phyloP scores from a whole-genome alignment of 2,329 filamentous ascomycete genomes.

The Hypoxylon sp. region DNA sequence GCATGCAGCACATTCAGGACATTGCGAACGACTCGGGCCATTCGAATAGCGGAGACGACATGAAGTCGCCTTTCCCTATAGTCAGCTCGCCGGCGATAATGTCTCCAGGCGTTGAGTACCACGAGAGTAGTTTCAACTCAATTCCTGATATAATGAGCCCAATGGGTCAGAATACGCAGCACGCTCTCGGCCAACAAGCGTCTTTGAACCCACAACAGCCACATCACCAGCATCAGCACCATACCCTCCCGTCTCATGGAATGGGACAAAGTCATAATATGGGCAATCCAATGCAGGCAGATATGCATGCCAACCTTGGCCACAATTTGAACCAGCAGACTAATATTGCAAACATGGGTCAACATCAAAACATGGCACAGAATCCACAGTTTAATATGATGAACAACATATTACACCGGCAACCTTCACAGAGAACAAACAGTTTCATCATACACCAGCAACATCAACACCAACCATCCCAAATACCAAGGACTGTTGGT shows the following conservation, averaged over 20 bases:
- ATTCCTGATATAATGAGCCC: slow-evolving; percentile 70
- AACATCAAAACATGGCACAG: slow-evolving; percentile 51
- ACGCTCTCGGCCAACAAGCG: slow-evolving; percentile 54
- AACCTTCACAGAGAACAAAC: slow-evolving; percentile 57
- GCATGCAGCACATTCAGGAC: slow-evolving; percentile 61
- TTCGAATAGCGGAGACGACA: slow-evolving; percentile 58
- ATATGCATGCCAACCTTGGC: slow-evolving; percentile 52
- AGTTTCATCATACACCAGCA: slow-evolving; percentile 59
- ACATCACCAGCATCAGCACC: slow-evolving; percentile 52
- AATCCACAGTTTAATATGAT: slow-evolving; percentile 53
- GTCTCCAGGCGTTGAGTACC: slow-evolving; percentile 67
- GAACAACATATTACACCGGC: slow-evolving; percentile 55
- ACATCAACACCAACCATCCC: slow-evolving; percentile 51
- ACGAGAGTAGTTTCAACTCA: slow-evolving; percentile 63
- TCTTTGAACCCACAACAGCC: slow-evolving; percentile 53
- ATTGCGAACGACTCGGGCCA: slow-evolving; percentile 58
- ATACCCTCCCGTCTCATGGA: slow-evolving; percentile 50
- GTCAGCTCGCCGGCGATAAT: slow-evolving; percentile 68
- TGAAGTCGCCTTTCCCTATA: slow-evolving; percentile 64
- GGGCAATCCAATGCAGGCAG: slow-evolving; percentile 55
- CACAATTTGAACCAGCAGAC: slow-evolving; percentile 53
- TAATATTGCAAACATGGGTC: slow-evolving; percentile 53
- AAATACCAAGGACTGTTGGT: slow-evolving; percentile 61
- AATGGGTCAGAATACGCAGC: slow-evolving; percentile 58
- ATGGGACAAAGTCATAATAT: slow-evolving; percentile 56